Evolutionary conservation across 352 stramenopile genomes (phyloP), one percentile per base, ranked within the genome.

Genomic region (Discostella stelligera): DNA sequence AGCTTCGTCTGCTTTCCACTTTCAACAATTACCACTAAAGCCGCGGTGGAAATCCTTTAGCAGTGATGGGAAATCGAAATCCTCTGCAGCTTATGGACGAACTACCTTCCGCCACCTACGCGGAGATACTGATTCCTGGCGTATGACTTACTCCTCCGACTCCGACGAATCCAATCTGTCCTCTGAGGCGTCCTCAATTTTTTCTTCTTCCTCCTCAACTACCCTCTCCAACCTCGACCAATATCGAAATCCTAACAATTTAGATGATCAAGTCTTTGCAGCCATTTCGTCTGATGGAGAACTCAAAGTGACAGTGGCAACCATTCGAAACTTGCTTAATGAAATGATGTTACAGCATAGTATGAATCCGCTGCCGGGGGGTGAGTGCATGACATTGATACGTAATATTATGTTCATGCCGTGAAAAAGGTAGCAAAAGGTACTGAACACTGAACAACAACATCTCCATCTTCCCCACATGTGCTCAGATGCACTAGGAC

Each of bases 251-350:
- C 69, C 77, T 37, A 87, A 85, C 61, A 93, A 93, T 68, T 50
- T 70, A 25, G n/a, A 79, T 27, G 88, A 93, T 81, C 88, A 93
- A 79, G 75, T 93, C 0, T 87, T 92, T 65, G 89, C 85, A 3
- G 79, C 79, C 18, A 87, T 93, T 10, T 92, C 88, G 1, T 53
- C 55, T 37, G 64, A 85, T 71, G 86, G 86, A 9, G 77, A 71
- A n/a, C 79, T 93, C 23, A 93, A 93, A 74, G 77, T 93, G 8
- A 92, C 88, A 0, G 80, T 80, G 14, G 75, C 64, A 14, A 92
- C 88, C n/a, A 70, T 85, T 14, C 82, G 88, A 5, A 93, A 93
- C 63, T 58, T 91, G 48, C 41, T 93, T 0, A 93, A 93, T 61
- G 85, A 93, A 68, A 53, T 90, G 16, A 87, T 86, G 73, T 82